Evolutionary conservation across 2,329 filamentous ascomycete genomes (phyloP).

Genomic region (Didymella arachidicola): DNA sequence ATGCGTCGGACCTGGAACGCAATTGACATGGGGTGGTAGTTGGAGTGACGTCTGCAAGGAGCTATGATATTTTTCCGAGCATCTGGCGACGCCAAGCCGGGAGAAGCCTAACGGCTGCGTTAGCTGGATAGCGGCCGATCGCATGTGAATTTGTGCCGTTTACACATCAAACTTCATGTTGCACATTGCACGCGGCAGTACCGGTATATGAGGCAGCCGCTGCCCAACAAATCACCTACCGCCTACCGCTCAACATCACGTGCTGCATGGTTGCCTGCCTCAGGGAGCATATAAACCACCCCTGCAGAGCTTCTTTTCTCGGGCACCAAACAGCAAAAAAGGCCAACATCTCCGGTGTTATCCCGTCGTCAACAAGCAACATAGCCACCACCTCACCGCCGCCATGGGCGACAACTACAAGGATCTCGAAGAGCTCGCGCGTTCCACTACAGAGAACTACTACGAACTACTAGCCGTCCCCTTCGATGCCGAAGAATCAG

Average conservation of each 20-base stretch:
- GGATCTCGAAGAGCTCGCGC: constrained; percentile 54
- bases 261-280: no score
- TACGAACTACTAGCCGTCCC: constrained; percentile 78
- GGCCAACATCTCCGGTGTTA: no score
- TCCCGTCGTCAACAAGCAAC: no score
- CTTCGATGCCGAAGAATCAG: constrained; percentile 69
- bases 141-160: constrained; percentile 26
- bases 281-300: no score
- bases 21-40: constrained; percentile 33
- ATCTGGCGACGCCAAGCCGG: constrained; percentile 14
- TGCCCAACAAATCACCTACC: neutral
- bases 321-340: no score
- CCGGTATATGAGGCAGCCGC: neutral
- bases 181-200: neutral
- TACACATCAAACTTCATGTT: neutral
- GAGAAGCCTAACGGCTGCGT: constrained; percentile 15
- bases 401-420: constrained; percentile 50
- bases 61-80: constrained; percentile 5
- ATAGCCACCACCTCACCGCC: no score
- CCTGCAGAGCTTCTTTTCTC: no score
- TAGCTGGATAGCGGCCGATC: constrained; percentile 26
- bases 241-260: neutral
- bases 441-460: constrained; percentile 65
- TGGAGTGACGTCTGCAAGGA: constrained; percentile 10
- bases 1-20: constrained; percentile 25